Percentiles rank a stretch among this genome's conserved stretches.
phyloP scores from a whole-genome alignment of 2,329 filamentous ascomycete species.

The Aspergillus arachidicola region DNA sequence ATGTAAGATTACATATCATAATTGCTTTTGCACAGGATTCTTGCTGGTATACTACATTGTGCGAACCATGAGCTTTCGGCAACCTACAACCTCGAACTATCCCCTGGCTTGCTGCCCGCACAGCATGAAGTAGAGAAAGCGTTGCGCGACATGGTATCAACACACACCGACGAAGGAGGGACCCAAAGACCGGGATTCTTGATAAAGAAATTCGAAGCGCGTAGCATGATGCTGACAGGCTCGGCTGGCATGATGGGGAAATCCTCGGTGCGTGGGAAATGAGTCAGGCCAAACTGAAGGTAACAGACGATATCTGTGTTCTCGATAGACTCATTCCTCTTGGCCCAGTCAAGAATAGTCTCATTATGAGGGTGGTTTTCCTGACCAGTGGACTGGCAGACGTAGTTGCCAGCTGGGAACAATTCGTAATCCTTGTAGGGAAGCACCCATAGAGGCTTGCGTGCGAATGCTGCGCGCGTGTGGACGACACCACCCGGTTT shows the following conservation, averaged over 20 bases:
- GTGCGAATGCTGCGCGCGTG: conserved; percentile 62
- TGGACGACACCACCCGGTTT: conserved; percentile 58
- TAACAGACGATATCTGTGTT: conserved; percentile 61
- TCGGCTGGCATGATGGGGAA: conserved; percentile 64
- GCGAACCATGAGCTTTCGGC: not conserved
- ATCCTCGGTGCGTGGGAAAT: conserved; percentile 54
- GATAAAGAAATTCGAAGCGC: conserved; percentile 62
- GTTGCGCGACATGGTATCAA: conserved; percentile 1
- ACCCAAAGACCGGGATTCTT: conserved; percentile 63
- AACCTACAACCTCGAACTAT: not conserved
- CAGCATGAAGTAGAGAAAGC: not conserved
- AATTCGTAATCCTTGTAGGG: conserved; percentile 61
- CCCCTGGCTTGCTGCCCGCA: not conserved
- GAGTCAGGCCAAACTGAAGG: conserved; percentile 61
- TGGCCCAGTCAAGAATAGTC: conserved; percentile 43
- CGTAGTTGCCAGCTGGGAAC: conserved; percentile 62
- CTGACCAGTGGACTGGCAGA: conserved; percentile 58
- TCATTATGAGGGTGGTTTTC: conserved; percentile 44
- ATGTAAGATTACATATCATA: not conserved
- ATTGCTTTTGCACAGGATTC: not conserved
- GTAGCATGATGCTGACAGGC: conserved; percentile 59
- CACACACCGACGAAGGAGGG: conserved; percentile 36
- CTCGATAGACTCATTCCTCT: conserved; percentile 55
- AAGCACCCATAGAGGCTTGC: conserved; percentile 61
- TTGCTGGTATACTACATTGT: not conserved